Percentiles rank a stretch among this genome's conserved stretches.
Evolutionary conservation across 192 early-diverging fungal genomes (phyloP).

Genomic region (Coemansia sp.): DNA sequence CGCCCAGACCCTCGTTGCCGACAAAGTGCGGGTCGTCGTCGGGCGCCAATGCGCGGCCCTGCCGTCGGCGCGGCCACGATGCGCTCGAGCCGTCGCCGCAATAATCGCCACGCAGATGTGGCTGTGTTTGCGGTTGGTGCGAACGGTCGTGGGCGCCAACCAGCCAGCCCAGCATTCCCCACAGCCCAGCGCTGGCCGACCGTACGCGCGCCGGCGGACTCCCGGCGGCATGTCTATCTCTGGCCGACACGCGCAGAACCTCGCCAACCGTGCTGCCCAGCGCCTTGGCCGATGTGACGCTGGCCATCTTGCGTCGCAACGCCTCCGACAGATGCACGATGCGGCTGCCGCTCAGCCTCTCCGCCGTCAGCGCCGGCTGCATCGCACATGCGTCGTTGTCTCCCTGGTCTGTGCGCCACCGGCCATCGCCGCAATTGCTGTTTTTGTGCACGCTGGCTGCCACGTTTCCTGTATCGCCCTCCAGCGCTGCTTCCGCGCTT

Average conservation of each 20-base stretch:
- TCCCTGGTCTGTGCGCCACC: slow-evolving; percentile 1
- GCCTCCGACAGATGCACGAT: slow-evolving; percentile 47
- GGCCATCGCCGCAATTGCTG: too few relatives aligned
- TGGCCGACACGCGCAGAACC: slow-evolving; percentile 25
- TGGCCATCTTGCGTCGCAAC: slow-evolving; percentile 45
- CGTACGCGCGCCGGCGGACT: slow-evolving; percentile 19
- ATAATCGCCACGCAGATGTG: neutral
- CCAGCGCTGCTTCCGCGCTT: neutral
- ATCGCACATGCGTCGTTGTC: slow-evolving; percentile 6
- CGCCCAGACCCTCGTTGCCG: slow-evolving; percentile 53
- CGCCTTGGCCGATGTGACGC: slow-evolving; percentile 21
- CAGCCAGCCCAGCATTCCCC: slow-evolving; percentile 54
- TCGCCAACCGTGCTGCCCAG: slow-evolving; percentile 31
- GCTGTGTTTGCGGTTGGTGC: neutral
- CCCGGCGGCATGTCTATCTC: neutral
- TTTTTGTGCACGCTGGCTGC: neutral
- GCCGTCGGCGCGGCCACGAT: slow-evolving; percentile 16
- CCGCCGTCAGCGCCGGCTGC: slow-evolving; percentile 16
- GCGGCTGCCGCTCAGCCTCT: slow-evolving; percentile 22
- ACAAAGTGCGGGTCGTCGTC: slow-evolving; percentile 48
- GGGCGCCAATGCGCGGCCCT: slow-evolving; percentile 16
- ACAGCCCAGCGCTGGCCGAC: slow-evolving; percentile 34
- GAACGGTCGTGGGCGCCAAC: slow-evolving; percentile 25
- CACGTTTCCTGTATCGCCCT: slow-evolving; percentile 3
- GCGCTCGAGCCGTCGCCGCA: neutral